These are phyloP conservation scores for Dalbergia cultrata DNA, from an alignment of 306 rosid species.

Conservation along the genomic window DNA sequence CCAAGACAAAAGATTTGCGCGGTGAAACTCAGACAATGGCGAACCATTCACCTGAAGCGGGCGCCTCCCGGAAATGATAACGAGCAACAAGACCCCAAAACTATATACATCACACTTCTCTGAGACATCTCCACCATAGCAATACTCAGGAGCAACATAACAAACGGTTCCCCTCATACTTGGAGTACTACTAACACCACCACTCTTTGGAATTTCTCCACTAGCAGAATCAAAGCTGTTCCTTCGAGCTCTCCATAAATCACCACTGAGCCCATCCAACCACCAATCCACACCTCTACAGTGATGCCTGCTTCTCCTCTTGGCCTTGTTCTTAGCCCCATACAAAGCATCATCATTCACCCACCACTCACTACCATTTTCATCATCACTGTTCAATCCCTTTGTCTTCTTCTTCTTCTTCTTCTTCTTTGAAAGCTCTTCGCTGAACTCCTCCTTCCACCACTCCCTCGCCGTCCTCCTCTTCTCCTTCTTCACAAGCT, in stretches of 20 bases:
- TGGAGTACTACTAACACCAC: slow-evolving; percentile 94
- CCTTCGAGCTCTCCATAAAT: slow-evolving; percentile 63
- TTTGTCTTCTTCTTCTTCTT: slow-evolving; percentile 62
- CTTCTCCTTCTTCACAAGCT: slow-evolving; percentile 59
- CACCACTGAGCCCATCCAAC: slow-evolving; percentile 85
- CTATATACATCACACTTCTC: slow-evolving; percentile 95
- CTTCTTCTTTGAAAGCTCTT: slow-evolving; percentile 69
- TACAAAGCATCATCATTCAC: slow-evolving; percentile 66
- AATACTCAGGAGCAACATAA: slow-evolving; percentile 94
- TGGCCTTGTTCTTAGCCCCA: slow-evolving; percentile 60
- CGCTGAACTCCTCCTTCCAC: slow-evolving; percentile 94
- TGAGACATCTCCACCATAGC: slow-evolving; percentile 76
- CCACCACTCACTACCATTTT: slow-evolving; percentile 67
- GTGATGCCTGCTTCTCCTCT: slow-evolving; percentile 66
- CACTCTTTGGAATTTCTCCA: slow-evolving; percentile 87
- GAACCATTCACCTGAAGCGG: slow-evolving; percentile 93
- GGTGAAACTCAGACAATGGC: slow-evolving; percentile 80
- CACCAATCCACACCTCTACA: slow-evolving; percentile 78
- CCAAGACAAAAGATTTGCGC: slow-evolving; percentile 94
- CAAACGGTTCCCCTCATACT: slow-evolving; percentile 97
- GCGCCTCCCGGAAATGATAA: slow-evolving; percentile 85
- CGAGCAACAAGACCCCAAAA: slow-evolving; percentile 83
- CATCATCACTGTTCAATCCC: slow-evolving; percentile 54
- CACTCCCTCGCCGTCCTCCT: slow-evolving; percentile 88
- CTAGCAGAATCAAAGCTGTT: slow-evolving; percentile 74